Conservation (phyloP, 2,329 filamentous ascomycete genomes). For the Diaporthe humulicola region DNA sequence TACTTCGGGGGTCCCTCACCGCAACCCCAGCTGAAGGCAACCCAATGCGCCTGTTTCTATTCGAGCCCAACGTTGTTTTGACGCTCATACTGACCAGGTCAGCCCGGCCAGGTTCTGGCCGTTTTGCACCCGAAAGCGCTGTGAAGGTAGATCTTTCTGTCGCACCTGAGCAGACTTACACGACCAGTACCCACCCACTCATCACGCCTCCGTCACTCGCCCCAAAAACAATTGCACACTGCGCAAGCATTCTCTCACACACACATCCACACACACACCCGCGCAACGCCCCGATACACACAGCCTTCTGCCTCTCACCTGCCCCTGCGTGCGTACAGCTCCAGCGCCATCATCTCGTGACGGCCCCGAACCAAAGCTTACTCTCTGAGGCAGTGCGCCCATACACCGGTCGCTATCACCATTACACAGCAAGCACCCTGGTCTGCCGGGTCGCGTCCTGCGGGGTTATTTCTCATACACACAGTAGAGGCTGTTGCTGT, state of each 20-base stretch:
- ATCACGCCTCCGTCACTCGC: conserved; percentile 20
- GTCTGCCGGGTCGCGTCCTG: conserved; percentile 33
- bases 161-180: conserved; percentile 28
- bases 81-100: conserved; percentile 26
- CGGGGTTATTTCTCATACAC: conserved; percentile 29
- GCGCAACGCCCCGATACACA: conserved; percentile 5
- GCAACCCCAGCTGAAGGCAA: conserved; percentile 32
- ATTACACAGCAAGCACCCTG: conserved; percentile 19
- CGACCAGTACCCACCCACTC: conserved; percentile 12
- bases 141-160: conserved; percentile 29
- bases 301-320: conserved; percentile 26
- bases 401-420: conserved; percentile 10
- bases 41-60: conserved; percentile 29
- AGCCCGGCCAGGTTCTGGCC: conserved; percentile 28
- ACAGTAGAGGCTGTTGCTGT: conserved; percentile 30
- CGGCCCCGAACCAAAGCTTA: conserved; percentile 18
- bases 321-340: conserved; percentile 28
- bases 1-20: conserved; percentile 18
- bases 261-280: conserved; percentile 13
- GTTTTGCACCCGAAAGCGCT: conserved; percentile 24
- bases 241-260: not conserved
- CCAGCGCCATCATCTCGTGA: conserved; percentile 32
- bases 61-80: conserved; percentile 33
- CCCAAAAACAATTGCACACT: conserved; percentile 1
- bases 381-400: conserved; percentile 26